Conservation (phyloP, 805 yeast species). For the Kuraishia borneana region DNA sequence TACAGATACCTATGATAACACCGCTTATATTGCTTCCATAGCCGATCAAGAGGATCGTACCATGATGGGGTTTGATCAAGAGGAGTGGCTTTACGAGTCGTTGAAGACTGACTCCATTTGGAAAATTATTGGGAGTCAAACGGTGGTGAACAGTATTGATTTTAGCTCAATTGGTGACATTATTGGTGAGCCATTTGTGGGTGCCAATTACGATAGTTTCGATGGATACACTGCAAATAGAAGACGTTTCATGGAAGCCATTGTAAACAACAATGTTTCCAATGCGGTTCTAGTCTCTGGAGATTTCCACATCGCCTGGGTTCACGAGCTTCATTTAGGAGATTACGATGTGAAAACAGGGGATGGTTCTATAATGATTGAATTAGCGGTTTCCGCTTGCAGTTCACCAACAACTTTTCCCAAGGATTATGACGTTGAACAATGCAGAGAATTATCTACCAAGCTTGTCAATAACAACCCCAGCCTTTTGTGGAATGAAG, state of each 20-base stretch:
- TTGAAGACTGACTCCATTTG: conserved; percentile 7
- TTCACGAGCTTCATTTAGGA: conserved; percentile 8
- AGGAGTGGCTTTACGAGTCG: conserved; percentile 12
- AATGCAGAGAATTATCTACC: conserved; percentile 6
- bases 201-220: conserved; percentile 13
- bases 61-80: conserved; percentile 16
- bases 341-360: conserved; percentile 10
- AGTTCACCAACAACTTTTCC: conserved; percentile 15
- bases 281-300: conserved; percentile 12
- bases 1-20: conserved; percentile 12
- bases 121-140: conserved; percentile 9
- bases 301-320: conserved; percentile 15
- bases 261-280: conserved; percentile 6
- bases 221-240: conserved; percentile 15
- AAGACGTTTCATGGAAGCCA: conserved; percentile 9
- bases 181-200: conserved; percentile 9
- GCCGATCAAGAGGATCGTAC: conserved; percentile 12
- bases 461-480: conserved; percentile 4
- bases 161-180: conserved; percentile 9
- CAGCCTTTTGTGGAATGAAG: conserved; percentile 9
- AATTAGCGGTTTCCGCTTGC: conserved; percentile 12
- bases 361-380: conserved; percentile 12
- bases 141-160: conserved; percentile 8
- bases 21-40: conserved; percentile 7
- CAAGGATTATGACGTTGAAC: conserved; percentile 3